Percentiles rank a stretch among this genome's conserved stretches.
phyloP scores from a whole-genome alignment of 1,284 basidiomycete genomes.

The Earliella scabrosa region DNA sequence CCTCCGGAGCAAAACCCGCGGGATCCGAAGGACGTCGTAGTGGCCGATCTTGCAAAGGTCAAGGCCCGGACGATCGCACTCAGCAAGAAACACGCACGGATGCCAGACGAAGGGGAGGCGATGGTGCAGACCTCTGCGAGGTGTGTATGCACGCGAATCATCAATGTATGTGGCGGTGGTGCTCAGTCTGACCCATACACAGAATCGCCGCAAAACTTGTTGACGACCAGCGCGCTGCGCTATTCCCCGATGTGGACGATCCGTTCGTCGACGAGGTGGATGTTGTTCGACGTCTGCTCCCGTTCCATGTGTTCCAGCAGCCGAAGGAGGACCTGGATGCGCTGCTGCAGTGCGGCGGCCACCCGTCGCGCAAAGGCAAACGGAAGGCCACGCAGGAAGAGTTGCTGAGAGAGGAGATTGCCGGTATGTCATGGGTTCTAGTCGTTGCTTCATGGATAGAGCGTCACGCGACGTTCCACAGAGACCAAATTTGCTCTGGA shows the following conservation, averaged over 20 bases:
- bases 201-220: conserved; percentile 63
- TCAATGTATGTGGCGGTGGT: background rate
- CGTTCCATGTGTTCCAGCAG: conserved; percentile 79
- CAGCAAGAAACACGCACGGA: conserved; percentile 42
- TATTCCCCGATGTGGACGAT: conserved; percentile 68
- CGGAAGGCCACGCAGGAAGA: conserved; percentile 57
- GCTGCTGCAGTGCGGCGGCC: conserved; percentile 22
- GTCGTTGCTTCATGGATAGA: background rate
- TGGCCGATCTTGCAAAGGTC: conserved; percentile 30
- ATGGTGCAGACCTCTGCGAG: conserved; percentile 50
- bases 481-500: conserved; percentile 72
- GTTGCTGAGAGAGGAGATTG: conserved; percentile 52
- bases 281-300: conserved; percentile 66
- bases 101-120: conserved; percentile 50
- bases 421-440: conserved; percentile 42
- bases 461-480: conserved; percentile 15
- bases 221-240: conserved; percentile 60
- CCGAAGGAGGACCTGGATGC: conserved; percentile 63
- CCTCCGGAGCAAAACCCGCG: background rate
- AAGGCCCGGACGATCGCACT: conserved; percentile 23
- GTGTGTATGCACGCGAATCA: conserved; percentile 38
- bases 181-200: background rate
- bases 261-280: conserved; percentile 67
- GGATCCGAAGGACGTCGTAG: conserved; percentile 12
- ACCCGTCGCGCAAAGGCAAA: conserved; percentile 46